Conservation (phyloP, 371 early-diverging fungal genomes). For the Parasitella parasitica region DNA sequence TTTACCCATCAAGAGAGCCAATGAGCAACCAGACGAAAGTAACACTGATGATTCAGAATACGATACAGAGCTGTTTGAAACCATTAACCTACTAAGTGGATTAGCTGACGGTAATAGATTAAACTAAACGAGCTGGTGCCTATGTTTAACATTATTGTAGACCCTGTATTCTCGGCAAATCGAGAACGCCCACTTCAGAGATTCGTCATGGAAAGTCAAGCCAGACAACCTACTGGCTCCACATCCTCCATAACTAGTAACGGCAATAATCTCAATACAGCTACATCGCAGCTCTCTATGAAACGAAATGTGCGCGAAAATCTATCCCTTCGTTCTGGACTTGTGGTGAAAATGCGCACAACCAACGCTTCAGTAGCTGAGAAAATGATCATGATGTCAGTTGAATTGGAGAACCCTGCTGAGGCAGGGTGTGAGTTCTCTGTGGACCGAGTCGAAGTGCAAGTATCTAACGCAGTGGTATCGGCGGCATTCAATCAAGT, state of each 20-base stretch:
- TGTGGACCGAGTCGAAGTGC: slow-evolving; percentile 55
- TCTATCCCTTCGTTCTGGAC: slow-evolving; percentile 55
- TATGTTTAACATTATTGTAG: too few relatives aligned
- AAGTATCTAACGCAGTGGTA: slow-evolving; percentile 62
- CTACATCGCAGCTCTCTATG: slow-evolving; percentile 29
- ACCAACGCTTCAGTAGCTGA: slow-evolving; percentile 66
- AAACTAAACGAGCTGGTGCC: not conserved
- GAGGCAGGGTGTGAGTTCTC: slow-evolving; percentile 58
- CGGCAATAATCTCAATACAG: slow-evolving; percentile 20
- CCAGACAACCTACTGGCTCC: slow-evolving; percentile 17
- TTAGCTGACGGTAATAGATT: slow-evolving; percentile 51
- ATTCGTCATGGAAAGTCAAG: slow-evolving; percentile 39
- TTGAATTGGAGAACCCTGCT: slow-evolving; percentile 64
- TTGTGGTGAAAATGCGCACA: slow-evolving; percentile 64
- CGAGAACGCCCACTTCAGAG: slow-evolving; percentile 27
- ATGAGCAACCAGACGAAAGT: slow-evolving; percentile 1
- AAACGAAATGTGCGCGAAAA: slow-evolving; percentile 51
- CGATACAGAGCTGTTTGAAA: slow-evolving; percentile 58
- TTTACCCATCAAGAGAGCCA: slow-evolving; percentile 28
- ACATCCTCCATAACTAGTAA: slow-evolving; percentile 16
- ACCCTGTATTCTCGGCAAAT: slow-evolving; percentile 26
- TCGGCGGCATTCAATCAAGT: slow-evolving; percentile 36
- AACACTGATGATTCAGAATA: slow-evolving; percentile 47
- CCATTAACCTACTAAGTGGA: slow-evolving; percentile 60
- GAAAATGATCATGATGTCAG: slow-evolving; percentile 70